Evolutionary conservation across 257 asterid genomes (phyloP).

Genomic region (Euphrasia confusa): DNA sequence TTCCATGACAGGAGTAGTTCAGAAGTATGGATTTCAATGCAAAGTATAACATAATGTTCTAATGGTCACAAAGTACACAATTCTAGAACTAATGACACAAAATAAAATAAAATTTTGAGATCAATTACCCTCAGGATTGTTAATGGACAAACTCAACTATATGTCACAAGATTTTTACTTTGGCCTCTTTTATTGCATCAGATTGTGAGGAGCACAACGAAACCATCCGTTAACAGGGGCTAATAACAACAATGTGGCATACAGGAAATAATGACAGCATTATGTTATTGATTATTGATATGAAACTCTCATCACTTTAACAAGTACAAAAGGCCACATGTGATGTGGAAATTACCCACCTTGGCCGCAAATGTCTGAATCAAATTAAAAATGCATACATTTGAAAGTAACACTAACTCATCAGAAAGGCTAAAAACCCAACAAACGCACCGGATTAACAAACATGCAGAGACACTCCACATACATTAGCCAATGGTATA

Average conservation of each 20-base stretch:
- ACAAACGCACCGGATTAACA: constrained; percentile 29
- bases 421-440: constrained; percentile 24
- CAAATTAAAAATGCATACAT: constrained; percentile 25
- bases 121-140: background rate
- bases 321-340: constrained; percentile 22
- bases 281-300: constrained; percentile 22
- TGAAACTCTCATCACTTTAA: constrained; percentile 24
- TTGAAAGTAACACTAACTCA: constrained; percentile 16
- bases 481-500: constrained; percentile 21
- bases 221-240: constrained; percentile 10
- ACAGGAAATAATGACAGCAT: constrained; percentile 16
- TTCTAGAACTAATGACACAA: no score
- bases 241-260: constrained; percentile 4
- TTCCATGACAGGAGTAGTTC: no score
- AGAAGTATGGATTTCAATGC: no score
- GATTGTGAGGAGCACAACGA: constrained; percentile 1
- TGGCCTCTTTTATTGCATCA: background rate
- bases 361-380: constrained; percentile 19
- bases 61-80: no score
- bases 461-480: constrained; percentile 24
- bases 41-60: no score
- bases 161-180: background rate
- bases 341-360: constrained; percentile 15
- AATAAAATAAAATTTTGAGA: background rate
- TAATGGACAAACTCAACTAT: background rate